These are phyloP conservation scores for Solanum ossicruentum DNA, from an alignment of 257 asterid genomes.

Conservation along the genomic window DNA sequence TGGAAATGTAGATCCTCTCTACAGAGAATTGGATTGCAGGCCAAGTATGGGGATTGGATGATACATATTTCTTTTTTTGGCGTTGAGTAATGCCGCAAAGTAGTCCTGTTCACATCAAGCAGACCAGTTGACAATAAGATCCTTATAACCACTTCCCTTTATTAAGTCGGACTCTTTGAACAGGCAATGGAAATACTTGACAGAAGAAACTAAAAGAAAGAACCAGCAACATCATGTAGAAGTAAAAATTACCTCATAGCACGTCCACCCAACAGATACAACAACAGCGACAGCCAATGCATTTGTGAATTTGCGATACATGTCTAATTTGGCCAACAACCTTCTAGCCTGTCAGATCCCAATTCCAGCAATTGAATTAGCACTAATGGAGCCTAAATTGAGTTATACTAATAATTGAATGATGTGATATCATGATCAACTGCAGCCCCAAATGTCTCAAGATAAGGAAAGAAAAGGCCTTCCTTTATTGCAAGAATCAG, in stretches of 20 bases:
- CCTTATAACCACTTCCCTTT: neutral
- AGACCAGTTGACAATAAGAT: neutral
- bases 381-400: neutral
- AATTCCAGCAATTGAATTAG: neutral
- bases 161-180: neutral
- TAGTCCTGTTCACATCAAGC: neutral
- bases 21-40: neutral
- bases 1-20: neutral
- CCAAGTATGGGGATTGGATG: neutral
- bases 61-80: neutral
- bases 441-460: neutral
- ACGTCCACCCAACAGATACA: constrained; percentile 89
- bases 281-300: constrained; percentile 80
- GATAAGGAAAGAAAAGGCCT: neutral
- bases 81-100: neutral
- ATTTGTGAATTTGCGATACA: constrained; percentile 86
- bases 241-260: constrained; percentile 60
- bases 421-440: neutral
- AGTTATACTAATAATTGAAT: neutral
- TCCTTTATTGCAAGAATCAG: neutral
- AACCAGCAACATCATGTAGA: neutral
- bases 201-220: neutral
- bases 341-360: constrained; percentile 57
- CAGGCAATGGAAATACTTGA: neutral
- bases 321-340: constrained; percentile 71